phyloP scores from a whole-genome alignment of 2,329 filamentous ascomycete genomes.

The Leptosphaerulina australis region DNA sequence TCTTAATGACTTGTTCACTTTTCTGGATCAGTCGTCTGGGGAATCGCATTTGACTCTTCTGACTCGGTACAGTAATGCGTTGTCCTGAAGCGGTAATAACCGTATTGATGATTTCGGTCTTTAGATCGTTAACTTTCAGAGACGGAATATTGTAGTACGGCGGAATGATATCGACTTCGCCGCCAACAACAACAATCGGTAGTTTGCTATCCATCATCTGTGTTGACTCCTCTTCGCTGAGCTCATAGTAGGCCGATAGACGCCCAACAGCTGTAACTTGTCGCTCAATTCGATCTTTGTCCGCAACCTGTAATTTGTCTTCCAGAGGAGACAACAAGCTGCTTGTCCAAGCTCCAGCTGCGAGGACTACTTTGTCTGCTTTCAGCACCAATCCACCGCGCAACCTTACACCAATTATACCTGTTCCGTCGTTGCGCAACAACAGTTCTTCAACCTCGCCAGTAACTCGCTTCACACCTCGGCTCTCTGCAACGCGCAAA shows the following conservation, averaged over 20 bases:
- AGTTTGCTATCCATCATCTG: constrained; percentile 55
- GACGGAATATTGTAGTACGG: constrained; percentile 55
- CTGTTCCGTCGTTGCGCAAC: constrained; percentile 39
- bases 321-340: constrained; percentile 59
- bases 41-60: constrained; percentile 52
- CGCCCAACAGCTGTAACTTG: constrained; percentile 66
- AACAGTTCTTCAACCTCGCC: constrained; percentile 55
- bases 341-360: constrained; percentile 64
- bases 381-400: constrained; percentile 54
- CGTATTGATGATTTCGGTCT: constrained; percentile 62
- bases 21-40: constrained; percentile 53
- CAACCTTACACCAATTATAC: constrained; percentile 55
- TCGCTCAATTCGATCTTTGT: constrained; percentile 55
- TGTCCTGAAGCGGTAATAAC: constrained; percentile 55
- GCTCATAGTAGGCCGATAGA: constrained; percentile 62
- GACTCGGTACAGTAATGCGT: constrained; percentile 60
- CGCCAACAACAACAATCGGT: constrained; percentile 61
- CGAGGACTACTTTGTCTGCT: constrained; percentile 62
- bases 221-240: constrained; percentile 55
- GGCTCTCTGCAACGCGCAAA: constrained; percentile 51
- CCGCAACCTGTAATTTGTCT: constrained; percentile 51
- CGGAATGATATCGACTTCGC: constrained; percentile 56
- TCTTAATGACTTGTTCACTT: constrained; percentile 38
- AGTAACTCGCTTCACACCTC: constrained; percentile 55
- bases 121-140: constrained; percentile 67